Evolutionary conservation across 2,329 filamentous ascomycete species (phyloP).

Genomic region (Cordyceps tenuipes): DNA sequence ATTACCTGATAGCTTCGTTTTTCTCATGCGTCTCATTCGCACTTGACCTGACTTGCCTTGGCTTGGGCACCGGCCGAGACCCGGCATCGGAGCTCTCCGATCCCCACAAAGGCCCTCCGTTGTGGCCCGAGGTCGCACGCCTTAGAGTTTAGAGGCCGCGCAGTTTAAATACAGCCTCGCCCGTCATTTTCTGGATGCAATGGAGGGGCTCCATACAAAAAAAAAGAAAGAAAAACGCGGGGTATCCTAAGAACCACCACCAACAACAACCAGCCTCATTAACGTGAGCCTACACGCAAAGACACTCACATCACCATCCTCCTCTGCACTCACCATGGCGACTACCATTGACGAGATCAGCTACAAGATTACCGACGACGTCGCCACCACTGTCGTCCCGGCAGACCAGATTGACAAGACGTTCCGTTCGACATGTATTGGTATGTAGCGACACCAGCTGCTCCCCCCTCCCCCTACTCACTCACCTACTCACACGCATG

Average conservation of each 20-base stretch:
- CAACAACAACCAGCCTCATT: background rate
- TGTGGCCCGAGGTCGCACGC: constrained; percentile 11
- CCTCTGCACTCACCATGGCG: constrained; percentile 20
- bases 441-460: constrained; percentile 30
- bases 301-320: background rate
- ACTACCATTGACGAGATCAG: constrained; percentile 36
- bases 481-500: background rate
- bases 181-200: background rate
- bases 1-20: constrained; percentile 9
- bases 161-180: constrained; percentile 7
- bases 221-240: background rate
- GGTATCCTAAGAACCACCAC: background rate
- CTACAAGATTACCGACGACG: constrained; percentile 45
- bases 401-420: constrained; percentile 51
- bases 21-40: background rate
- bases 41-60: background rate
- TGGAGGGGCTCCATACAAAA: background rate
- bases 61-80: constrained; percentile 8
- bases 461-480: too few relatives aligned
- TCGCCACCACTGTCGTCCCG: constrained; percentile 40
- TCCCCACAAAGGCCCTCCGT: constrained; percentile 13
- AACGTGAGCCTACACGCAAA: background rate
- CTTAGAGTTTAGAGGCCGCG: background rate
- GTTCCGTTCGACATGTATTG: constrained; percentile 53
- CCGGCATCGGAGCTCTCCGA: constrained; percentile 27